Evolutionary conservation across 1,284 basidiomycete species (phyloP), one percentile per base, ranked within the genome.

Genomic region (Ganoderma sinense): DNA sequence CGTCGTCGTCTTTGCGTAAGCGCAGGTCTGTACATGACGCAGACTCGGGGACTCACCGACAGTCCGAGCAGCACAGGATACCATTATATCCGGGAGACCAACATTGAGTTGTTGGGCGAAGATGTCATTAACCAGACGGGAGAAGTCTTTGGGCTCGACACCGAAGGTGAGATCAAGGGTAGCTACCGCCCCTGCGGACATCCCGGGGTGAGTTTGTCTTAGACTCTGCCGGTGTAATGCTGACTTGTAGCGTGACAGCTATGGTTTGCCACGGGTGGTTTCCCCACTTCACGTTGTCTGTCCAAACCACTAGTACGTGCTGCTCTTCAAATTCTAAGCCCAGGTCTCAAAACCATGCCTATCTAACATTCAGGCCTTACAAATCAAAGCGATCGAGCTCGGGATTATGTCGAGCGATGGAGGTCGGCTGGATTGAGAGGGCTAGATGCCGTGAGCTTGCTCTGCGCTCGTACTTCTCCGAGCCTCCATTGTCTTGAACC

Each of bases 131-230:
- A 84, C 20, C 81, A 82, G 40, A 76, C 86, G 51, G 82, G 83
- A 18, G 80, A 81, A 0, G 79, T 90, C 18, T 91, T 87, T 88
- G 87, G 88, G 0, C 74, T 89, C 29, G 84, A 89, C 71, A 77
- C 80, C 13, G 89, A 91, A 71, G 87, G 88, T 2, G 89, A 91
- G 76, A 64, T 71, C 18, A 81, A 82, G 36, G 85, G 87, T 14
- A 71, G 65, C 48, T 77, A 72, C 39, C 67, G 73, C 16, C 80
- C 79, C 0, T 79, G 80, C 0, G 83, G 82, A 0, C 77, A 82
- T 72, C 82, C 83, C 3, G 73, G 72, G 20, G 75, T 77, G 51
- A 7, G 13, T 33, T 59, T 23, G 20, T 39, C 31, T 18, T n/a
- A 5, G 18, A 36, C n/a, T n/a, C 10, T 59, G 31, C 31, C 4